Base-by-base conservation (phyloP, 1,139 yeast genomes). In the Geotrichum aggregatum region DNA sequence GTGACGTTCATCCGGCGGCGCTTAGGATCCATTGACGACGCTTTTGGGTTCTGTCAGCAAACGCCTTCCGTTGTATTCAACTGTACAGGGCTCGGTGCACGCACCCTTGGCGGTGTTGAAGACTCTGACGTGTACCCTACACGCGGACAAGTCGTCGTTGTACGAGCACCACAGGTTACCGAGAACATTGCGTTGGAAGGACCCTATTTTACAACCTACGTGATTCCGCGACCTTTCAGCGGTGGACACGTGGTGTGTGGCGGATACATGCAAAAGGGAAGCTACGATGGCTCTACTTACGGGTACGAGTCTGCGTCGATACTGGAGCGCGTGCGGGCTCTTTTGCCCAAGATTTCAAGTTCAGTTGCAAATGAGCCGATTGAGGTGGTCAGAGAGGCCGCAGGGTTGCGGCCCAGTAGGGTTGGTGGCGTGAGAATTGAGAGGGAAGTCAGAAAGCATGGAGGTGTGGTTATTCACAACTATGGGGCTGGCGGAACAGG, bases 381-480 rank as follows among this genome's bases (percentile, higher is more conserved):
- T 30, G 79, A 79, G 55, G 70, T 83, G 34, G 47, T 81, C 5
- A 72, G 83, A 52, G 80, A 76, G 31, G 83, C 76, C 0, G 78
- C 85, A 3, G 89, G 87, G 0, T 70, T 81, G 49, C 75, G 89
- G 60, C 89, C 89, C 6, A 72, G 81, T 45, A 76, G 87, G 64
- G 72, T 76, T 47, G 86, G 85, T 18, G 87, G 87, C 3, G 78
- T 73, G 2, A 72, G 87, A 54, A 76, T 83, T 43, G 87, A 81
- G 62, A 63, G 65, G 43, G 81, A 78, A 56, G 52, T 52, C 2
- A 58, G 72, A 22, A 35, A 19, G 11, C 64, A 63, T 21, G 72
- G 69, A 21, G 72, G 67, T 6, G 71, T 71, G 31, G 61, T 80
- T 21, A 67, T 82, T 22, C 84, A 80, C 60, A 78, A 79, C 62